Conservation (phyloP, 1,284 basidiomycete species). For the Pterulicium gracile region DNA sequence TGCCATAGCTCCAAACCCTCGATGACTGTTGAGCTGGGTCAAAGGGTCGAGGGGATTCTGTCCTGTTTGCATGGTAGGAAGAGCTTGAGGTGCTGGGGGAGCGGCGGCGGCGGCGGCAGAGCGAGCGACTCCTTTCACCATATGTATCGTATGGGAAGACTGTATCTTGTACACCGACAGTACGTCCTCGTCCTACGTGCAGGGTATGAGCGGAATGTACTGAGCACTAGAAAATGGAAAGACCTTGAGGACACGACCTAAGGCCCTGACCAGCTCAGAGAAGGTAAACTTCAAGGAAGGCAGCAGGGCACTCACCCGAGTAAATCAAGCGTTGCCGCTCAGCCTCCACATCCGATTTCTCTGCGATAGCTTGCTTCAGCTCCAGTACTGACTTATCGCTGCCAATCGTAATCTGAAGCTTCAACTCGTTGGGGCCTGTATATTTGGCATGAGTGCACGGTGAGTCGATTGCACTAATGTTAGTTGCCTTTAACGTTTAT, state of each 20-base stretch:
- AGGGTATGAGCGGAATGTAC: constrained; percentile 13
- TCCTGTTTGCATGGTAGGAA: constrained; percentile 75
- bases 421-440: constrained; percentile 81
- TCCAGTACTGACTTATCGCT: constrained; percentile 75
- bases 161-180: constrained; percentile 85
- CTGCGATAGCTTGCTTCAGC: constrained; percentile 78
- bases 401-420: constrained; percentile 74
- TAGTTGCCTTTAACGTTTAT: constrained; percentile 76
- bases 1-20: constrained; percentile 63
- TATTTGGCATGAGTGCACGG: constrained; percentile 3
- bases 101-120: constrained; percentile 23
- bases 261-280: neutral
- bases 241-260: constrained; percentile 68
- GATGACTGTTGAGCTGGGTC: constrained; percentile 61
- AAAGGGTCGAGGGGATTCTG: constrained; percentile 75
- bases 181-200: constrained; percentile 67
- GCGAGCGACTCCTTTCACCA: constrained; percentile 81
- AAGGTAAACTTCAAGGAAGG: constrained; percentile 3
- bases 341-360: constrained; percentile 75
- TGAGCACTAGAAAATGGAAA: constrained; percentile 6
- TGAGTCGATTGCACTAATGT: too few relatives aligned
- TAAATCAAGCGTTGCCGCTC: constrained; percentile 82
- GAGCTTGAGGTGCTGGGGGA: constrained; percentile 29
- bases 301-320: constrained; percentile 48
- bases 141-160: constrained; percentile 78